These are phyloP conservation scores for Tuber brumale DNA, from an alignment of 495 filamentous ascomycete genomes.

Conservation along the genomic window DNA sequence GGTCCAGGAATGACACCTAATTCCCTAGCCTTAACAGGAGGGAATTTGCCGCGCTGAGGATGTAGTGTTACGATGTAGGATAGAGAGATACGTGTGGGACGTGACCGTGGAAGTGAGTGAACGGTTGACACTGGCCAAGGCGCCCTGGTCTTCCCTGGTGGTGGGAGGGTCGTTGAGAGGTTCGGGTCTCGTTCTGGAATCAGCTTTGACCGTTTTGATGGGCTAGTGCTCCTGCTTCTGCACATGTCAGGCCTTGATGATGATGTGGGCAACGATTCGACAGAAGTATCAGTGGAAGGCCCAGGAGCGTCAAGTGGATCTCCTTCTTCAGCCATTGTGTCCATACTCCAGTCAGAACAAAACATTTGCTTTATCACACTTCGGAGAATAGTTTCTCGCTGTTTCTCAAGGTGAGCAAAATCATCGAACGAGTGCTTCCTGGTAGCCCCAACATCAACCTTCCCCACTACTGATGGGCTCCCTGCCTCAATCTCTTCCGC, in stretches of 20 bases:
- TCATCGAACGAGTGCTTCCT: conserved; percentile 32
- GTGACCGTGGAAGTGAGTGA: conserved; percentile 57
- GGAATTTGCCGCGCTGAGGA: conserved; percentile 71
- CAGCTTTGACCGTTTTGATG: conserved; percentile 7
- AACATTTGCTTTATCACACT: conserved; percentile 38
- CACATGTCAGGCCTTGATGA: background rate
- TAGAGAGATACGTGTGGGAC: conserved; percentile 58
- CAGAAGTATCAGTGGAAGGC: background rate
- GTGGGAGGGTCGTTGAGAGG: conserved; percentile 31
- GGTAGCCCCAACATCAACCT: background rate
- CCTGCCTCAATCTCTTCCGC: conserved; percentile 1
- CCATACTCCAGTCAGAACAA: conserved; percentile 38
- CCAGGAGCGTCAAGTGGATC: background rate
- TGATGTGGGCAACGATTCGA: background rate
- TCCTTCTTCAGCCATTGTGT: conserved; percentile 33
- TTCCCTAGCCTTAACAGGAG: conserved; percentile 52
- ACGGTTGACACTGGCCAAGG: conserved; percentile 76
- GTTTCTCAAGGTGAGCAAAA: conserved; percentile 8
- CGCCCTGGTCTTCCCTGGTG: conserved; percentile 44
- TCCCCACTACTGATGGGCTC: conserved; percentile 3
- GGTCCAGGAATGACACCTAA: conserved; percentile 53
- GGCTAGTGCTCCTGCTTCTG: conserved; percentile 1
- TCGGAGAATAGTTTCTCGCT: conserved; percentile 21
- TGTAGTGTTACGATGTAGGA: conserved; percentile 79
- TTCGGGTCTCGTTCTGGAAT: conserved; percentile 19